These are phyloP conservation scores for Saccharomycopsis oosterbeekiorum DNA, from an alignment of 805 yeast species.

Conservation along the genomic window DNA sequence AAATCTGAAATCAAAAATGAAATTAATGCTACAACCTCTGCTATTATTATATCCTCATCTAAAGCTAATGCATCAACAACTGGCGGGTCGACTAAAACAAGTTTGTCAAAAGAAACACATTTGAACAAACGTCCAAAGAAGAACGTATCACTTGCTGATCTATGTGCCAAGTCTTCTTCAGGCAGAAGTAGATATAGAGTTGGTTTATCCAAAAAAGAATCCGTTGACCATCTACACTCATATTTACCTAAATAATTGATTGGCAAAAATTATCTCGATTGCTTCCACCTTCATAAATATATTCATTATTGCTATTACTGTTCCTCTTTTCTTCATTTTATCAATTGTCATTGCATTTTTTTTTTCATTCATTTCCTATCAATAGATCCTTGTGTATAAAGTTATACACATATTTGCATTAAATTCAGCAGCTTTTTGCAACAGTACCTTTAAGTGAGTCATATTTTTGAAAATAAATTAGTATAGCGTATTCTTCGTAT, in stretches of 20 bases:
- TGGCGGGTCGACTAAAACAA: neutral
- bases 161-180: constrained; percentile 12
- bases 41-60: neutral
- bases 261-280: neutral
- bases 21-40: neutral
- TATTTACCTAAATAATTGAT: neutral
- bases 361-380: neutral
- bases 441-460: neutral
- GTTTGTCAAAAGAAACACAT: neutral
- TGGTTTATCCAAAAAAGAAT: constrained; percentile 14
- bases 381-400: neutral
- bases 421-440: too few relatives aligned
- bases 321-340: neutral
- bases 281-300: neutral
- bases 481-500: too few relatives aligned
- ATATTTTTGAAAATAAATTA: too few relatives aligned
- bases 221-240: constrained; percentile 14
- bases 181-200: constrained; percentile 10
- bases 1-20: neutral
- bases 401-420: neutral
- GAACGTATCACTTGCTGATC: constrained; percentile 7
- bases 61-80: neutral
- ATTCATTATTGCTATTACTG: neutral
- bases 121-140: neutral
- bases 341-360: neutral